A percentile compares a stretch with the other conserved stretches of the same genome.
These are phyloP conservation scores for Inga laurina DNA, from an alignment of 306 rosid species.

Conservation along the genomic window DNA sequence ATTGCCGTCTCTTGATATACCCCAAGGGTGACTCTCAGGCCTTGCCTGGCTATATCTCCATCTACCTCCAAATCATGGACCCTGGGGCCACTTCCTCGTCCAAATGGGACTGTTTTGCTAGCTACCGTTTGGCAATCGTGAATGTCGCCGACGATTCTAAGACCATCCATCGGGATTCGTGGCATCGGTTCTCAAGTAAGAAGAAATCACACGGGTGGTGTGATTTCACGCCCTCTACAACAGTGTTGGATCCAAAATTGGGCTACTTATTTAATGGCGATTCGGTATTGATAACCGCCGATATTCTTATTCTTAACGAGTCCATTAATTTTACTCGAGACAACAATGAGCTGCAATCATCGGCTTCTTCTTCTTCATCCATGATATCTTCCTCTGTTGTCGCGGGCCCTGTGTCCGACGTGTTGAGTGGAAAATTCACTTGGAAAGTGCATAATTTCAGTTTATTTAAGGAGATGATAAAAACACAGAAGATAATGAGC, in stretches of 20 bases:
- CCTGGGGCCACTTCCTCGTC: constrained; percentile 96
- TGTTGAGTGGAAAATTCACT: constrained; percentile 92
- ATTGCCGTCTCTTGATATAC: constrained; percentile 89
- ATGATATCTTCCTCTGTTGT: constrained; percentile 57
- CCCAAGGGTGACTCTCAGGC: constrained; percentile 99
- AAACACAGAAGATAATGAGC: constrained; percentile 98
- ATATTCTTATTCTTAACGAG: constrained; percentile 84
- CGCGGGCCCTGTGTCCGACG: constrained; percentile 70
- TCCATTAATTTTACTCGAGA: constrained; percentile 88
- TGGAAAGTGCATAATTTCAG: constrained; percentile 98
- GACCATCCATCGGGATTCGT: constrained; percentile 91
- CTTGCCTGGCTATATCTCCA: constrained; percentile 85
- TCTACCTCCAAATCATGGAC: constrained; percentile 99
- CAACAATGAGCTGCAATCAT: constrained; percentile 72
- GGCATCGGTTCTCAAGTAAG: constrained; percentile 97
- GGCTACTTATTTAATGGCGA: constrained; percentile 73
- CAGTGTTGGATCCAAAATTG: constrained; percentile 84
- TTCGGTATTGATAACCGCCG: constrained; percentile 95
- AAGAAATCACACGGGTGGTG: constrained; percentile 99
- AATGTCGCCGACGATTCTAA: constrained; percentile 79
- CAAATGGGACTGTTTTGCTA: constrained; percentile 99
- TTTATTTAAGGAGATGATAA: constrained; percentile 90
- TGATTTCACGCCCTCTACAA: constrained; percentile 87
- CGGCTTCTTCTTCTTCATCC: constrained; percentile 42
- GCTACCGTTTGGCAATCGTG: constrained; percentile 88